Base-by-base conservation (phyloP, 306 rosid species). In the Lathyrus sativus region DNA sequence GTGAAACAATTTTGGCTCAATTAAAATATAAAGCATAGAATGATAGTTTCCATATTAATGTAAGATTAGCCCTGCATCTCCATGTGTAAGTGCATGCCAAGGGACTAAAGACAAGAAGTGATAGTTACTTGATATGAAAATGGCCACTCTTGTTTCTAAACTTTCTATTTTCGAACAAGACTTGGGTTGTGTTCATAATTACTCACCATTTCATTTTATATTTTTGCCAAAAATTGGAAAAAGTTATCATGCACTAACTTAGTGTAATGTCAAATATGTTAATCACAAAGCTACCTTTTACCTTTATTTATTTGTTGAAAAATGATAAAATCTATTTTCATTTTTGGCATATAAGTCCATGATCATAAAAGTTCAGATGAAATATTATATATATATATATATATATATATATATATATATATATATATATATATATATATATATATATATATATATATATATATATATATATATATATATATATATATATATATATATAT, bases 101-200 rank as follows among this genome's bases (percentile, higher is more conserved):
- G 49, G 41, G 43, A 66, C 35, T 39, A 65, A 62, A 70, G 38
- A 66, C 37, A 67, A 65, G 70, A 71, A 57, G 81, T 77, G 49
- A 42, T 7, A 57, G 11, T 59, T 12, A 71, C 57, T 77, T 57
- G 68, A 29, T 3, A 70, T 31, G 62, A 14, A 62, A 11, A 54
- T 8, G 11, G 63, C 17, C 73, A 43, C 68, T 77, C 37, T 57
- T 55, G 56, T 64, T 70, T 44, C 55, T 55, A 8, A 39, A 22
- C 37, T 53, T 50, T 50, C 44, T 70, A 50, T 44, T 51, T 63
- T 44, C 28, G 53, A 17, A 19, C 13, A 15, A 37, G n/a, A 17
- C 28, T 63, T 57, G 61, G 7, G 10, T 44, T 29, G 58, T 37
- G 35, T 39, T 78, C 78, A 78, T 60, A 51, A 43, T 59, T 71